Base-by-base conservation (phyloP, 176 grass and related monocot species). In the Zoysia japonica region DNA sequence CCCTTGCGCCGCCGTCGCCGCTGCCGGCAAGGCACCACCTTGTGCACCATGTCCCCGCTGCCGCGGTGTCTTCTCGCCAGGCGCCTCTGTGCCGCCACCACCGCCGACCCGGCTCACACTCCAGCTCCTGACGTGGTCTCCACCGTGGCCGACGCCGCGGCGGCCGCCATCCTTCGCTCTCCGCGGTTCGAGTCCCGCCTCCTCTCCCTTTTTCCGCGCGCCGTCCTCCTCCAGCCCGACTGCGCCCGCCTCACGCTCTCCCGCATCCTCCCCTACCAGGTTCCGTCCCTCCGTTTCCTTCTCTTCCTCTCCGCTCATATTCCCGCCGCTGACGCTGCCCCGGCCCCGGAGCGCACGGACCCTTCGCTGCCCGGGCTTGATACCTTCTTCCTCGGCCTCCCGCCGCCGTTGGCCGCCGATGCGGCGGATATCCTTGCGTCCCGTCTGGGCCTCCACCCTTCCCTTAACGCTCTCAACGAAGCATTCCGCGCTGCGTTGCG, bases 271-370 rank as follows among this genome's bases (percentile, higher is more conserved):
- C 67, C 78, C 65, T 82, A 79, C 42, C 83, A 72, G 0, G 46
- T 38, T 1, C 76, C 77, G 11, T 73, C 91, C 50, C 86, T 93
- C 72, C 83, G 80, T 40, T 93, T 94, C 45, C 85, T 94, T 41
- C 60, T 67, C 71, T 81, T 90, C 75, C 70, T 94, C 77, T 83
- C 80, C 48, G 77, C 62, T 48, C 85, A 83, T 63, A 53, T 78
- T 41, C 87, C 78, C 41, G 17, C 16, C 52, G 2, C 75, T 64
- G 77, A 76, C 9, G 3, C 61, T 51, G 16, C 73, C 55, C 65
- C 80, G 45, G 80, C 64, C n/a, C 45, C 39, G 39, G 38, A 39
- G 62, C 39, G 17, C 77, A 17, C 54, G 9, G 80, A 54, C 46
- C 17, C 47, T 6, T 68, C 65, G 16, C 54, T 85, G 11, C 60